Percentiles rank a stretch among this genome's conserved stretches.
Evolutionary conservation across 2,329 filamentous ascomycete genomes (phyloP).

Genomic region (Alternaria infectoria): DNA sequence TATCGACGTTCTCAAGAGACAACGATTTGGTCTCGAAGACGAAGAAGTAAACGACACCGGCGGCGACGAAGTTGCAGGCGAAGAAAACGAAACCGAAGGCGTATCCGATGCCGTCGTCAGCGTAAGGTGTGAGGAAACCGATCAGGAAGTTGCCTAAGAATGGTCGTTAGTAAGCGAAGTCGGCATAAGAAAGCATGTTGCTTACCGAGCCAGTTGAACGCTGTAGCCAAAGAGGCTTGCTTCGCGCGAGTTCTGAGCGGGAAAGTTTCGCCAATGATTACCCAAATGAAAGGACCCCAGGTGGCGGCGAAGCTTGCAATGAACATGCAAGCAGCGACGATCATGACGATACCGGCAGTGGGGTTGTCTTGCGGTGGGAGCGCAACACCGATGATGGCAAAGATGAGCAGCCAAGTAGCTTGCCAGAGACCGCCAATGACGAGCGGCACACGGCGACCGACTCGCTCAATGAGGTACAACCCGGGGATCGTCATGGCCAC

Average conservation of each 20-base stretch:
- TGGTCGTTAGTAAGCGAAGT: conserved; percentile 23
- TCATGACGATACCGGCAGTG: conserved; percentile 69
- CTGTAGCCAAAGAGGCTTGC: conserved; percentile 42
- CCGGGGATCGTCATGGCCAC: conserved; percentile 71
- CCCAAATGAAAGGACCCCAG: conserved; percentile 65
- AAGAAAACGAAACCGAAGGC: conserved; percentile 46
- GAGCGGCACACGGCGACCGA: conserved; percentile 71
- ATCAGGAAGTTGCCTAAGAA: conserved; percentile 47
- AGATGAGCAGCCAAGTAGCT: conserved; percentile 68
- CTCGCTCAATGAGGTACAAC: conserved; percentile 71
- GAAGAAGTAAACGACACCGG: conserved; percentile 43
- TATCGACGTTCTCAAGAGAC: conserved; percentile 45
- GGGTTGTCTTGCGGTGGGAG: conserved; percentile 39
- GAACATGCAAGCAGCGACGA: conserved; percentile 75
- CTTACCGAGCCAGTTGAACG: conserved; percentile 41
- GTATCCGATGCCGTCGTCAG: conserved; percentile 42
- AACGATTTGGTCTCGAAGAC: conserved; percentile 43
- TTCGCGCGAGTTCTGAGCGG: conserved; percentile 43
- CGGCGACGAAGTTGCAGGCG: conserved; percentile 42
- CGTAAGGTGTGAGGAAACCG: conserved; percentile 44
- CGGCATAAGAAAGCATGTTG: neutral
- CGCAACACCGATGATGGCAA: conserved; percentile 54
- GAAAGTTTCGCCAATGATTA: conserved; percentile 49
- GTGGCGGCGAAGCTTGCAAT: conserved; percentile 74
- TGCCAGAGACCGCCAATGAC: conserved; percentile 73